phyloP scores from a whole-genome alignment of 2,329 filamentous ascomycete genomes.

The Triangularia setosa region DNA sequence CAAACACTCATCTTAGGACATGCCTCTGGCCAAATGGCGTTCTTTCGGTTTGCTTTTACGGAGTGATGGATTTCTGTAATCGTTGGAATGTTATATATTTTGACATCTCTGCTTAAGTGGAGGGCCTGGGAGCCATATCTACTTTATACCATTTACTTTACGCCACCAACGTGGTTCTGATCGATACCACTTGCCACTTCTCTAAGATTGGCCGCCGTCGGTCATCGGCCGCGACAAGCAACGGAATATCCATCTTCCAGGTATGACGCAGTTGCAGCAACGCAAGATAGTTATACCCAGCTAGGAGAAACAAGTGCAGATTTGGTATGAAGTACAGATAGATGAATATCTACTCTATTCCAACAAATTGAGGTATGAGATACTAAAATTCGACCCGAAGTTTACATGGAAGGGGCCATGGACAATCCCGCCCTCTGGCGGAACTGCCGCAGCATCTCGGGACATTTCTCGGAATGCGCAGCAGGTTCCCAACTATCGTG shows the following conservation, averaged over 20 bases:
- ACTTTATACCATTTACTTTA: slow-evolving; percentile 10
- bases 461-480: slow-evolving; percentile 15
- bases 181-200: slow-evolving; percentile 5
- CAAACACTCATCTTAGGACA: background rate
- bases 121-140: slow-evolving; percentile 9
- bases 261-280: slow-evolving; percentile 12
- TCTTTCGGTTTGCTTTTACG: slow-evolving; percentile 9
- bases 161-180: slow-evolving; percentile 2
- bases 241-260: slow-evolving; percentile 10
- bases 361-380: background rate
- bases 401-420: background rate
- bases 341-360: background rate
- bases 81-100: slow-evolving; percentile 4
- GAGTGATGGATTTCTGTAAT: slow-evolving; percentile 7
- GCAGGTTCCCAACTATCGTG: slow-evolving; percentile 16
- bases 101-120: slow-evolving; percentile 4
- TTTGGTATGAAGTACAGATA: background rate
- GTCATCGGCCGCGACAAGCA: background rate
- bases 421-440: slow-evolving; percentile 8
- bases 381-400: too few species aligned
- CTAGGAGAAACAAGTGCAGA: slow-evolving; percentile 8
- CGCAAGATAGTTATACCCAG: slow-evolving; percentile 9
- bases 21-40: background rate
- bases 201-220: background rate
- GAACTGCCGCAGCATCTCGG: slow-evolving; percentile 15